Conservation (phyloP, 2,329 filamentous ascomycete species). For the Amesomyces nigricolor region DNA sequence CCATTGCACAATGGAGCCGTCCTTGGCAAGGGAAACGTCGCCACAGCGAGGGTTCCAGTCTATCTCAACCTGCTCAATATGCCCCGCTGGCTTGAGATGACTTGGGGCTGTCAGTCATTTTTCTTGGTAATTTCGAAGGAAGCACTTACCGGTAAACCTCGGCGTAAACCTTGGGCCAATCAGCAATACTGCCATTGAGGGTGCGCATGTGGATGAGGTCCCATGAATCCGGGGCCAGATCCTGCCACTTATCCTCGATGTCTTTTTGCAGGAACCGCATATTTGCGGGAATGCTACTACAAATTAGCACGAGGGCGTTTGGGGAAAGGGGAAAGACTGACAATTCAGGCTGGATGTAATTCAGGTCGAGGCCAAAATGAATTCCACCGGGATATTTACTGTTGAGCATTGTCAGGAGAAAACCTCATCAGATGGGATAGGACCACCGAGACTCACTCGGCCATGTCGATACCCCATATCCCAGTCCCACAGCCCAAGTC, state of each 20-base stretch:
- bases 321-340: slow-evolving; percentile 30
- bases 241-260: slow-evolving; percentile 68
- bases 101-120: slow-evolving; percentile 38
- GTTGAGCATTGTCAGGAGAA: neutral
- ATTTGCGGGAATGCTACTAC: slow-evolving; percentile 62
- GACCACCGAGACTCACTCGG: slow-evolving; percentile 51
- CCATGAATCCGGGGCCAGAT: slow-evolving; percentile 50
- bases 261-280: slow-evolving; percentile 66
- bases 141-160: slow-evolving; percentile 58
- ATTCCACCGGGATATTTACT: slow-evolving; percentile 43
- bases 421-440: too few relatives aligned
- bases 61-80: slow-evolving; percentile 84
- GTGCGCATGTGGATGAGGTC: slow-evolving; percentile 81
- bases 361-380: slow-evolving; percentile 57
- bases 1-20: slow-evolving; percentile 62
- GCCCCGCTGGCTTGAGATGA: slow-evolving; percentile 72
- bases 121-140: neutral
- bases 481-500: slow-evolving; percentile 81
- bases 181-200: slow-evolving; percentile 69
- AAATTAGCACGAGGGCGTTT: neutral
- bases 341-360: slow-evolving; percentile 54
- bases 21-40: slow-evolving; percentile 52
- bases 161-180: slow-evolving; percentile 69
- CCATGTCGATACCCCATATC: slow-evolving; percentile 86
- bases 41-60: slow-evolving; percentile 73